A percentile compares a stretch with the other conserved stretches of the same genome.
Evolutionary conservation across 2,329 filamentous ascomycete genomes (phyloP).

Genomic region (Fusarium hostae): DNA sequence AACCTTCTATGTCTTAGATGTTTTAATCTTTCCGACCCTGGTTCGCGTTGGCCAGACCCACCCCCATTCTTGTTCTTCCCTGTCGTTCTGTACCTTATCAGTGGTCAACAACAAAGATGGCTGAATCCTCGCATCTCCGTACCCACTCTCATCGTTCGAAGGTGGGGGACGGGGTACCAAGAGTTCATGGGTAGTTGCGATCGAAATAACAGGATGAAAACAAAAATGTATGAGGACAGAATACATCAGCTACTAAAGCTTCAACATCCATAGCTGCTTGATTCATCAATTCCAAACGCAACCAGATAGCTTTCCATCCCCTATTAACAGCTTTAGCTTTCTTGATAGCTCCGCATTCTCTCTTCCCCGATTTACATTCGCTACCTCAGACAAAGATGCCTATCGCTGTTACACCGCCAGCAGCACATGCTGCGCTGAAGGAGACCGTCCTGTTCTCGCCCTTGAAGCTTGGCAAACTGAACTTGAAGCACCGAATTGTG

Average conservation of each 20-base stretch:
- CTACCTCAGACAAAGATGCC: constrained; percentile 36
- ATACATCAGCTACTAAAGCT: constrained; percentile 9
- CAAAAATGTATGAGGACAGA: not conserved
- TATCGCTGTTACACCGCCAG: constrained; percentile 32
- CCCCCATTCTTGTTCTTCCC: not conserved
- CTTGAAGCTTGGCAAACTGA: constrained; percentile 48
- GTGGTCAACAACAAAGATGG: not conserved
- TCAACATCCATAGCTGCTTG: constrained; percentile 3
- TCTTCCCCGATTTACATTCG: not conserved
- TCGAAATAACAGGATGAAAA: not conserved
- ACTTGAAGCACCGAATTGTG: constrained; percentile 51
- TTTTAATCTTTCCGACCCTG: not conserved
- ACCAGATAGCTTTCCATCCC: not conserved
- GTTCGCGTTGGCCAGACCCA: not conserved
- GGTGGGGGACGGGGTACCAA: constrained; percentile 1
- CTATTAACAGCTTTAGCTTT: not conserved
- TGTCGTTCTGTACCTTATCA: not conserved
- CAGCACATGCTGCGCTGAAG: constrained; percentile 33
- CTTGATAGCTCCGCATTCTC: no score
- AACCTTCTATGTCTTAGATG: not conserved
- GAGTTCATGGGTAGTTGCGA: not conserved
- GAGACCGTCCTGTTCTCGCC: constrained; percentile 50
- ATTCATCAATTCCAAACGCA: not conserved
- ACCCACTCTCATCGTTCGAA: not conserved
- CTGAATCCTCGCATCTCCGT: not conserved